Conservation (phyloP, 2,329 filamentous ascomycete genomes). For the Fusarium sp. region DNA sequence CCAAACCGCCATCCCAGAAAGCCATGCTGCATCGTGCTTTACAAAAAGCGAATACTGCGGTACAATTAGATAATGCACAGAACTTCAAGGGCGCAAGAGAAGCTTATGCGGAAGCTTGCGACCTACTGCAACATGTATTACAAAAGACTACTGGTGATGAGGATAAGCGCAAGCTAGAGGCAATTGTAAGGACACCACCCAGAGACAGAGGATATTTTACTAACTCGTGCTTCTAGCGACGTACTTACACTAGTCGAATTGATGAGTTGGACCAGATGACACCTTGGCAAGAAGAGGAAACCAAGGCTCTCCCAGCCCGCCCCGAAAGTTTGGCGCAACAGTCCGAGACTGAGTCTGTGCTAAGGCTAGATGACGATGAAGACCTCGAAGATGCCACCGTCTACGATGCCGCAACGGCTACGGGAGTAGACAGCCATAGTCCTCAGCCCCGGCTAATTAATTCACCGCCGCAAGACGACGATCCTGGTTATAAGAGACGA, state of each 20-base stretch:
- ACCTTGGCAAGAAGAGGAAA: slow-evolving; percentile 64
- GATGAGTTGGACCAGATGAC: slow-evolving; percentile 83
- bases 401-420: slow-evolving; percentile 66
- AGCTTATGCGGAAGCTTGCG: slow-evolving; percentile 92
- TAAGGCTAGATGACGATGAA: slow-evolving; percentile 54
- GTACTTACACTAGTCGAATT: slow-evolving; percentile 91
- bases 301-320: slow-evolving; percentile 81
- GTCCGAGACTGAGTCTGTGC: slow-evolving; percentile 40
- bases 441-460: slow-evolving; percentile 39
- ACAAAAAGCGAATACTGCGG: slow-evolving; percentile 95
- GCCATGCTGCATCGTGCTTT: slow-evolving; percentile 96
- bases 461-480: slow-evolving; percentile 45
- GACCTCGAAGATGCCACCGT: slow-evolving; percentile 59
- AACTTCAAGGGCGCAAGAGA: slow-evolving; percentile 93
- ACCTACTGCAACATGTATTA: slow-evolving; percentile 88
- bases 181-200: slow-evolving; percentile 74
- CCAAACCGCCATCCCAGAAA: slow-evolving; percentile 81
- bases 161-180: slow-evolving; percentile 89
- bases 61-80: slow-evolving; percentile 94
- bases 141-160: slow-evolving; percentile 85
- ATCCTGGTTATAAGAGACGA: slow-evolving; percentile 40
- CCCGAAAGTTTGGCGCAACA: slow-evolving; percentile 66
- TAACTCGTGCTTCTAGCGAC: slow-evolving; percentile 66
- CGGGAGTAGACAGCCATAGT: slow-evolving; percentile 56
- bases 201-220: background rate